Evolutionary conservation across 192 early-diverging fungal species (phyloP), one percentile per base, ranked within the genome.

Genomic region (Oehlia diaphana): DNA sequence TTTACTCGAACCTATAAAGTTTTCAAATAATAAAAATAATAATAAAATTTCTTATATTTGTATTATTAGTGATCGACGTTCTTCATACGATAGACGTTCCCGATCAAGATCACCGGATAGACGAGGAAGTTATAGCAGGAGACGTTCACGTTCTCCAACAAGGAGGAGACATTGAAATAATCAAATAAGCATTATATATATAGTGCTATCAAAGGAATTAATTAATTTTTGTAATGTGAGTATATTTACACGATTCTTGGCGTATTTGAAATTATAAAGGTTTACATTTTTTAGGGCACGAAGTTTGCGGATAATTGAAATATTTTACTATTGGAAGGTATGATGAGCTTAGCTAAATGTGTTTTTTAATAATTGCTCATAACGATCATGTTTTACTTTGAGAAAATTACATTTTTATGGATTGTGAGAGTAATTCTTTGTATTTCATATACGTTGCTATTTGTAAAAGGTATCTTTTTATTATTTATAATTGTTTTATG

Each of bases 41-140:
- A 39, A 6, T 69, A 64, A 67, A 79, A 76, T 14, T 80, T 9
- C 37, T 8, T 28, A 31, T 50, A n/a, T 72, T 72, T 31, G 31
- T 81, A 63, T 76, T 76, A 62, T 65, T 53, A 77, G 67, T 71
- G 67, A 72, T 63, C 62, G 62, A 26, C 28, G 58, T 14, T 14
- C 35, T 28, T 47, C 63, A 23, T 69, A 69, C 28, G 65, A 78
- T 33, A n/a, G 76, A 35, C 63, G 64, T 44, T 74, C 74, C 33
- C 63, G 65, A 42, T 81, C 71, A 35, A 50, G 62, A 9, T 77
- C 80, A 7, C 80, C 76, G 16, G 76, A 63, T 39, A 69, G 53
- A 78, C 77, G 66, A 65, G 9, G 74, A n/a, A 50, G 63, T 65
- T 53, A 33, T n/a, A n/a, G 31, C 10, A 53, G 77, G 16, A 68